Evolutionary conservation across 768 basidiomycete species (phyloP), one percentile per base, ranked within the genome.

Genomic region (Suillus sp.): DNA sequence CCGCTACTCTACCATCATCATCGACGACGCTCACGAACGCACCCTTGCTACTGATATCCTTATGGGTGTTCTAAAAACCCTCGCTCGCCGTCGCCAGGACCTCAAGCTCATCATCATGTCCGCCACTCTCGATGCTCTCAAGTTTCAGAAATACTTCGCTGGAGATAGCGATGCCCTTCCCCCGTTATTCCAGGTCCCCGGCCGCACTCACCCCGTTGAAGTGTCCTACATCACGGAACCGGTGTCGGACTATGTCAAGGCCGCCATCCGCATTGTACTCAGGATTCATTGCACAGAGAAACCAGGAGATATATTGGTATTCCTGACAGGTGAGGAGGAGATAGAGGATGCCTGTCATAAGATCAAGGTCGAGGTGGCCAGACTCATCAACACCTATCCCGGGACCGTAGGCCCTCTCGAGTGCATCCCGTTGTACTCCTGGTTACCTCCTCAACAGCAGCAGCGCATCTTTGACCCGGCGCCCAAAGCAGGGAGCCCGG

Each of bases 81-180:
- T 99, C 27, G 90, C 90, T 3, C 88, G 87, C 72, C 86, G 84
- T 66, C 88, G 97, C 38, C 65, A 84, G 1, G 96, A 99, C 75
- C 86, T 99, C 67, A 99, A 97, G 80, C 89, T 99, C 75, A 96
- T 99, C 66, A 79, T 99, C 82, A 99, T 99, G 96, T 95, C 92
- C 43, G 97, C 97, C 18, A 99, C 97, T 1, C 88, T 99, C 22
- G 96, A 98, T 71, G 93, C 96, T 0, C 83, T 91, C 72, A 99
- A 99, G 75, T 99, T 99, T 78, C 95, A 95, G 75, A 92, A 90
- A 70, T 99, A 98, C 81, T 98, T 98, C 73, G 83, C 82, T 43
- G 71, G 86, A 61, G 78, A 78, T 59, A 59, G 60, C 20, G 65
- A 64, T 7, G 69, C 75, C 18, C 70, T 80, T 2, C 93, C 91